Base-by-base conservation (phyloP, 2,329 filamentous ascomycete genomes). In the Aspergillus unguis region DNA sequence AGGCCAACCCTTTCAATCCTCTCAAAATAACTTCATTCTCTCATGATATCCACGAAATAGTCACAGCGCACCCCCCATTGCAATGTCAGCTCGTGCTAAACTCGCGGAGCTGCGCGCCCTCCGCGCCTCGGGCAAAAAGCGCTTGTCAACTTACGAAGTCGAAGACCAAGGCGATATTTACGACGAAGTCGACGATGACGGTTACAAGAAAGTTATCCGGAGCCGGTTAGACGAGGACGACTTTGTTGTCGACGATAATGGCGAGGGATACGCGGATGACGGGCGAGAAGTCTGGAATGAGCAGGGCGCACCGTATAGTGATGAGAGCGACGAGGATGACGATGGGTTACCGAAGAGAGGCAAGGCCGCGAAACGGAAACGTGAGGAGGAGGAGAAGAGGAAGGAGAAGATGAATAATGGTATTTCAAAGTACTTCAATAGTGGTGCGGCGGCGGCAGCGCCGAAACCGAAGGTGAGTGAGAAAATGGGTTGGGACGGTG, bases 161-260 rank as follows among this genome's bases (percentile, higher is more conserved):
- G 83, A 90, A 63, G 86, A 97, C 57, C 87, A 89, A 63, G 83
- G 86, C 59, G 85, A 89, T 62, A 78, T 99, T 41, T 99, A 97
- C 75, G 94, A 97, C 58, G 92, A 95, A 65, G 91, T 99, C 44
- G 92, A 97, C 67, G 94, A 99, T 65, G 92, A 94, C 65, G 88
- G 89, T 47, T 99, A 99, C 79, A 96, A 96, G 77, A 95, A 95
- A 71, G 87, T 97, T 60, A 91, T 99, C 10, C 84, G 94, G 38
- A 85, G 87, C 51, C 86, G 94, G 43, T 79, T 99, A 47, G 89
- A 97, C 67, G 81, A 95, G 65, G 94, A 99, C 64, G 94, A 99
- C 75, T 99, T 99, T 66, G 92, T 99, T 48, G 92, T 99, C 55
- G 94, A 97, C 76, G 94, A 99, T 75, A 95, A 96, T 76, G 92